These are phyloP conservation scores for Pholiota microspora DNA, from an alignment of 768 basidiomycete species.

Conservation along the genomic window DNA sequence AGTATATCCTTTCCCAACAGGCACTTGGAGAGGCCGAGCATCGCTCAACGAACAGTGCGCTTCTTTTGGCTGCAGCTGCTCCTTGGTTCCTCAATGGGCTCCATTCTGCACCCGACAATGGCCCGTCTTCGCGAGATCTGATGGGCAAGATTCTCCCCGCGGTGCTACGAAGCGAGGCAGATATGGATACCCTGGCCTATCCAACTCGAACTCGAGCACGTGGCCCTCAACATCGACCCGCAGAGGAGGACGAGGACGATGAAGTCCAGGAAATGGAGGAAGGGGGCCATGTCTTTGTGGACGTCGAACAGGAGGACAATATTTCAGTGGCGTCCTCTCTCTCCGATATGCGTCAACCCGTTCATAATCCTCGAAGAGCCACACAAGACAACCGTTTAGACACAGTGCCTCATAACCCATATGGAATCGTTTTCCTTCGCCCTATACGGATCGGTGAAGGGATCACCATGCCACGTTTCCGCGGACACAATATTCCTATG, in stretches of 20 bases:
- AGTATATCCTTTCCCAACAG: slow-evolving; percentile 16
- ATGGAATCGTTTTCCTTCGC: slow-evolving; percentile 11
- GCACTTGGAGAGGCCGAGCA: not conserved
- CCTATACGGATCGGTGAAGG: slow-evolving; percentile 5
- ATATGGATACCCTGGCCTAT: slow-evolving; percentile 16
- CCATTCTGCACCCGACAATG: slow-evolving; percentile 24
- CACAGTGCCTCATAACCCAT: not conserved
- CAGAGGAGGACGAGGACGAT: slow-evolving; percentile 1
- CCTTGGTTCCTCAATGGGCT: slow-evolving; percentile 25
- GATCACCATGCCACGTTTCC: slow-evolving; percentile 6
- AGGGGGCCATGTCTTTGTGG: not conserved
- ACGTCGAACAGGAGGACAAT: not conserved
- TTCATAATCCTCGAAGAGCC: not conserved
- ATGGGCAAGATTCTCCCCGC: slow-evolving; percentile 21
- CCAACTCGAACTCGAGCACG: not conserved
- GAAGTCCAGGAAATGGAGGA: not conserved
- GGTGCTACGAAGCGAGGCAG: slow-evolving; percentile 7
- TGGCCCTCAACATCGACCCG: too few relatives aligned
- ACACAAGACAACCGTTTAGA: not conserved
- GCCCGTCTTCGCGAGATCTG: slow-evolving; percentile 16
- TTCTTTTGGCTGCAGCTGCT: slow-evolving; percentile 21
- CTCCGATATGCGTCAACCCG: not conserved
- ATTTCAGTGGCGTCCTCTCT: not conserved
- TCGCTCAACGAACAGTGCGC: slow-evolving; percentile 5
- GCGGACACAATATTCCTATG: not conserved